Evolutionary conservation across 2,329 filamentous ascomycete species (phyloP).

Genomic region (Geosmithia putterillii): DNA sequence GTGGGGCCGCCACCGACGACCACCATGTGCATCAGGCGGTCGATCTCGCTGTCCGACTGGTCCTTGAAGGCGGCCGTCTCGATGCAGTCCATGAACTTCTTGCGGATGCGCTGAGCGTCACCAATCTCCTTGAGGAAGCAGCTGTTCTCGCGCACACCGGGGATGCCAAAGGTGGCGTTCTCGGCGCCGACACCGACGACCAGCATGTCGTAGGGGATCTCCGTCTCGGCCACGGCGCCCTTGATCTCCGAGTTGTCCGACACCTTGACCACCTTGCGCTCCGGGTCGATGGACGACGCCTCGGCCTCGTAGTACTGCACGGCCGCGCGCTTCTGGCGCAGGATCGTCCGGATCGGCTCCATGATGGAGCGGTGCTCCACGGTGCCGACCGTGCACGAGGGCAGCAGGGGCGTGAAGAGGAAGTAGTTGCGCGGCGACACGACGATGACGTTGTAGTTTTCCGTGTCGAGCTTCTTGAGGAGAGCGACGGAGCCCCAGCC

Average conservation of each 20-base stretch:
- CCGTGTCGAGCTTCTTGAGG: conserved; percentile 95
- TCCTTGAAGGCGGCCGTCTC: conserved; percentile 98
- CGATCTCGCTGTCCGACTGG: conserved; percentile 74
- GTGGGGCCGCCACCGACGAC: conserved; percentile 89
- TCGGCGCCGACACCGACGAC: conserved; percentile 95
- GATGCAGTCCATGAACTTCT: conserved; percentile 99
- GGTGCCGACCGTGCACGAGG: conserved; percentile 92
- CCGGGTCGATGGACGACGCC: conserved; percentile 86
- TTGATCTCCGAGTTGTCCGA: conserved; percentile 89
- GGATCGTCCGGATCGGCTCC: conserved; percentile 94
- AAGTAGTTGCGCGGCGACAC: conserved; percentile 99
- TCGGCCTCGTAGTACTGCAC: conserved; percentile 98
- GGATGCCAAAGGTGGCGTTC: conserved; percentile 97
- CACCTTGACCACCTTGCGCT: conserved; percentile 79
- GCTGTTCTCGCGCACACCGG: conserved; percentile 85
- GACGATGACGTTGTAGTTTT: conserved; percentile 98
- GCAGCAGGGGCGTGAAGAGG: conserved; percentile 94
- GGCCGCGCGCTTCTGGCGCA: conserved; percentile 83
- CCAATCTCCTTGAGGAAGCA: conserved; percentile 98
- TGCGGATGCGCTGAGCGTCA: conserved; percentile 92
- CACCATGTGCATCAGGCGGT: conserved; percentile 96
- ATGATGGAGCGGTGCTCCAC: conserved; percentile 99
- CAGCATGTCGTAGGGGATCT: conserved; percentile 96
- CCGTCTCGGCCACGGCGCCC: conserved; percentile 67
- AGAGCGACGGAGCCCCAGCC: conserved; percentile 94